phyloP scores from a whole-genome alignment of 257 asterid genomes.

The Solanum rostratum region DNA sequence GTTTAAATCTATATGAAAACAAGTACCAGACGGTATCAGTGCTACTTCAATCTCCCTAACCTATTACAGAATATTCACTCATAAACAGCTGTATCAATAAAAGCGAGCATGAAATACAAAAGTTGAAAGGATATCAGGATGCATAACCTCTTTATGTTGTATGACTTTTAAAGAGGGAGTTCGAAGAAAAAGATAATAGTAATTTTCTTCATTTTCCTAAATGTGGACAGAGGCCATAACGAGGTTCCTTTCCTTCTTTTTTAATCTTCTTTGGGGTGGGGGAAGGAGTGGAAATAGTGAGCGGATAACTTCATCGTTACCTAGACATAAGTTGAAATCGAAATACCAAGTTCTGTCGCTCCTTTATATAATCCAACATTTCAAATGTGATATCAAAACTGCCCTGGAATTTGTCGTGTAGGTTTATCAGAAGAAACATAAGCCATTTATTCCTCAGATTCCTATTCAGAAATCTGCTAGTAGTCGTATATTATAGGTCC shows the following conservation, averaged over 20 bases:
- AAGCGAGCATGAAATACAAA: background rate
- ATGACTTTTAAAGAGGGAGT: background rate
- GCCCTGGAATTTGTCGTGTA: background rate
- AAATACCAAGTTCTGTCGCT: background rate
- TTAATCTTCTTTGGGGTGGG: background rate
- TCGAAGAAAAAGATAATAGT: background rate
- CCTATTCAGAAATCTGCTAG: background rate
- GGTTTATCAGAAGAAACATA: background rate
- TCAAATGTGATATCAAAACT: background rate
- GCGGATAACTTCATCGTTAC: background rate
- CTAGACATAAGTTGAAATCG: background rate
- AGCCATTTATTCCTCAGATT: background rate
- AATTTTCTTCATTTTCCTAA: background rate
- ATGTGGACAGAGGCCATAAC: background rate
- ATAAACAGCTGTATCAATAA: background rate
- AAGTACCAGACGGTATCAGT: background rate
- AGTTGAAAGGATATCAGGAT: background rate
- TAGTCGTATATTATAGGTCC: background rate
- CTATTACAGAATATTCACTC: no score
- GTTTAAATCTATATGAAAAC: background rate
- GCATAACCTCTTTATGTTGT: background rate
- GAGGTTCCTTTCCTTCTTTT: background rate
- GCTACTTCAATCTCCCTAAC: no score
- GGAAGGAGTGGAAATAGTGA: background rate
- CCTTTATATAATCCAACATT: background rate